Percentiles rank a stretch among this genome's conserved stretches.
Conservation (phyloP, 495 filamentous ascomycete species). For the Neurospora terricola region DNA sequence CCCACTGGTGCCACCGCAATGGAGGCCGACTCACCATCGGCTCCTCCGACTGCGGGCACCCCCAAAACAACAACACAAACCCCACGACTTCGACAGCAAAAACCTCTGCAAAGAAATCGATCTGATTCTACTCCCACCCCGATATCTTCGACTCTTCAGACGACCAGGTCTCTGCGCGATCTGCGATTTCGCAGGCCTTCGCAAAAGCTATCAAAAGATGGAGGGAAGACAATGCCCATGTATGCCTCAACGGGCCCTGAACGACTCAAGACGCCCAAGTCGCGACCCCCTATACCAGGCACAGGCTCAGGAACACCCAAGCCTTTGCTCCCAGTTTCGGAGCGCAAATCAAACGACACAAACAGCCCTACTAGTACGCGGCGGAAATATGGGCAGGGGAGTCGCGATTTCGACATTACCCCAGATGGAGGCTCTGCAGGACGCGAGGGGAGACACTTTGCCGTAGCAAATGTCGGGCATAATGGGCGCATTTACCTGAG, state of each 20-base stretch:
- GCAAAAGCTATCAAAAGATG: slow-evolving; percentile 12
- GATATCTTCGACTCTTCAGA: not conserved
- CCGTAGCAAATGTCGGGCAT: slow-evolving; percentile 87
- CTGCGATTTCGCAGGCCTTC: slow-evolving; percentile 6
- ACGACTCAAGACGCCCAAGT: slow-evolving; percentile 16
- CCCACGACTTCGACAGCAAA: slow-evolving; percentile 14
- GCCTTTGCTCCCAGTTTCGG: slow-evolving; percentile 33
- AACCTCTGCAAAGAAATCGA: slow-evolving; percentile 7
- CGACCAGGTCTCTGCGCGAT: slow-evolving; percentile 6
- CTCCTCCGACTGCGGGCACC: slow-evolving; percentile 6
- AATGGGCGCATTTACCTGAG: slow-evolving; percentile 91
- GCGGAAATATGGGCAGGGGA: slow-evolving; percentile 21
- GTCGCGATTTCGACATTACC: slow-evolving; percentile 36
- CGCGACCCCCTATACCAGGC: slow-evolving; percentile 16
- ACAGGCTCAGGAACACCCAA: slow-evolving; percentile 14
- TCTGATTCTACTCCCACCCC: not conserved
- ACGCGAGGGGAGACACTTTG: slow-evolving; percentile 68
- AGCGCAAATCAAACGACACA: slow-evolving; percentile 32
- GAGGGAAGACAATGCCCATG: slow-evolving; percentile 2
- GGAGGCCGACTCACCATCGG: slow-evolving; percentile 15
- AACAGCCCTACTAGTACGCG: slow-evolving; percentile 13
- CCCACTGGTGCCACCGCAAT: slow-evolving; percentile 11
- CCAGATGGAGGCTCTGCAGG: slow-evolving; percentile 42
- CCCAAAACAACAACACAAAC: slow-evolving; percentile 1
- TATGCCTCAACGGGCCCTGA: slow-evolving; percentile 5